These are phyloP conservation scores for Clitoria ternatea DNA, from an alignment of 306 rosid genomes.

Conservation along the genomic window DNA sequence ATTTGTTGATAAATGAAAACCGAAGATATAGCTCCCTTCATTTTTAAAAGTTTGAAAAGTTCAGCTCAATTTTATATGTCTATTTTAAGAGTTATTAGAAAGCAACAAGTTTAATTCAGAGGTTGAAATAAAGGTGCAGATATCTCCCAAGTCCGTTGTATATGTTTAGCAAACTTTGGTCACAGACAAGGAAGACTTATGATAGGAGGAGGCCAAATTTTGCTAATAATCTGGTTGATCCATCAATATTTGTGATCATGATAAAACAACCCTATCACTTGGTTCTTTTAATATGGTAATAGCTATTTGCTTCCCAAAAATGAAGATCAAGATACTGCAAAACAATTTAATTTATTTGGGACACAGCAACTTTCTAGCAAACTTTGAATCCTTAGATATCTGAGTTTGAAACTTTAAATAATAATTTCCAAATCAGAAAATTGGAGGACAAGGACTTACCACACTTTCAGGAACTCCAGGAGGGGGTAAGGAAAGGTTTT, in stretches of 20 bases:
- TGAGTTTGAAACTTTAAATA: neutral
- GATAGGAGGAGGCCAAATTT: neutral
- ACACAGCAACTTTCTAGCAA: neutral
- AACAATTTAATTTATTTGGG: neutral
- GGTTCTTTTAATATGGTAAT: neutral
- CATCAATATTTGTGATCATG: neutral
- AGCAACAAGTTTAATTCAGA: neutral
- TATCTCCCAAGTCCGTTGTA: neutral
- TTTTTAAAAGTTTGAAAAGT: neutral
- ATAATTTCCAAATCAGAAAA: neutral
- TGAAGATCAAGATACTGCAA: neutral
- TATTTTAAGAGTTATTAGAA: neutral
- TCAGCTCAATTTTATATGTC: neutral
- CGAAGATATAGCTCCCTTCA: neutral
- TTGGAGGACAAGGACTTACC: conserved; percentile 40
- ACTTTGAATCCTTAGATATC: neutral
- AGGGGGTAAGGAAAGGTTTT: conserved; percentile 71
- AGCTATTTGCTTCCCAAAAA: neutral
- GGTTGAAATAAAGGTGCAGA: neutral
- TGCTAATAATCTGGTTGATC: neutral
- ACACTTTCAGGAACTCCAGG: conserved; percentile 85
- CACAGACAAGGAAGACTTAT: neutral
- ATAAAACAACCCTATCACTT: neutral
- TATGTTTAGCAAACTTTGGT: neutral
- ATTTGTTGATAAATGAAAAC: neutral